phyloP scores from a whole-genome alignment of 495 filamentous ascomycete genomes.

The Clohesyomyces aquaticus region DNA sequence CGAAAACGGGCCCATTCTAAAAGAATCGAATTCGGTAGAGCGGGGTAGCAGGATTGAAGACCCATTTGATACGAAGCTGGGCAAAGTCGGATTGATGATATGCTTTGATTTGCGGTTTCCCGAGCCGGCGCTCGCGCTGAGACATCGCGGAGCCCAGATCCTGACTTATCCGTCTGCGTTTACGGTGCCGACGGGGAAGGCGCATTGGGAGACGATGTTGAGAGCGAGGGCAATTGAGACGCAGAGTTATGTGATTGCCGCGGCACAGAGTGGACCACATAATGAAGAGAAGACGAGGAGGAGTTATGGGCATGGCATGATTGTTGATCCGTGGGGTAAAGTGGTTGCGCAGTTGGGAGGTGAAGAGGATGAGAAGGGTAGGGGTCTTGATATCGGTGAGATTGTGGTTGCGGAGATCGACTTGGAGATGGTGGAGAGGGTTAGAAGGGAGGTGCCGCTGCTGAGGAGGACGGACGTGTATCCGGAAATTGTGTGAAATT shows the following conservation, averaged over 20 bases:
- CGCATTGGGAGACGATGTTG: slow-evolving; percentile 82
- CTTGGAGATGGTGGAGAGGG: slow-evolving; percentile 43
- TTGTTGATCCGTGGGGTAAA: slow-evolving; percentile 86
- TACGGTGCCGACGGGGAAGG: slow-evolving; percentile 80
- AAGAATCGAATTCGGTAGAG: slow-evolving; percentile 68
- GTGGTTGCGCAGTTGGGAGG: slow-evolving; percentile 67
- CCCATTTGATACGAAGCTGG: slow-evolving; percentile 74
- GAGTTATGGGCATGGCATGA: slow-evolving; percentile 89
- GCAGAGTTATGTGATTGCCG: slow-evolving; percentile 83
- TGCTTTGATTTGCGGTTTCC: slow-evolving; percentile 94
- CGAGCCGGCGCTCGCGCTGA: slow-evolving; percentile 70
- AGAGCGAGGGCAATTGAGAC: slow-evolving; percentile 87
- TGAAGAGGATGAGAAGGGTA: slow-evolving; percentile 38
- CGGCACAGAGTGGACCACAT: slow-evolving; percentile 81
- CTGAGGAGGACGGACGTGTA: slow-evolving; percentile 61
- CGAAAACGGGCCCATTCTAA: slow-evolving; percentile 62
- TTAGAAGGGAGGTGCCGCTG: slow-evolving; percentile 52
- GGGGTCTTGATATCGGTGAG: slow-evolving; percentile 52
- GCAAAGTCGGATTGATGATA: slow-evolving; percentile 75
- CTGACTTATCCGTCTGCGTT: slow-evolving; percentile 91
- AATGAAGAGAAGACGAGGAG: slow-evolving; percentile 66
- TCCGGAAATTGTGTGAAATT: slow-evolving; percentile 57
- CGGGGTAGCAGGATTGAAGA: slow-evolving; percentile 60
- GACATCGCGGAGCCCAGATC: slow-evolving; percentile 69
- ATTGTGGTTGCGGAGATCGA: slow-evolving; percentile 52